Base-by-base conservation (phyloP, 495 filamentous ascomycete species). In the Hypoxylon fragiforme region DNA sequence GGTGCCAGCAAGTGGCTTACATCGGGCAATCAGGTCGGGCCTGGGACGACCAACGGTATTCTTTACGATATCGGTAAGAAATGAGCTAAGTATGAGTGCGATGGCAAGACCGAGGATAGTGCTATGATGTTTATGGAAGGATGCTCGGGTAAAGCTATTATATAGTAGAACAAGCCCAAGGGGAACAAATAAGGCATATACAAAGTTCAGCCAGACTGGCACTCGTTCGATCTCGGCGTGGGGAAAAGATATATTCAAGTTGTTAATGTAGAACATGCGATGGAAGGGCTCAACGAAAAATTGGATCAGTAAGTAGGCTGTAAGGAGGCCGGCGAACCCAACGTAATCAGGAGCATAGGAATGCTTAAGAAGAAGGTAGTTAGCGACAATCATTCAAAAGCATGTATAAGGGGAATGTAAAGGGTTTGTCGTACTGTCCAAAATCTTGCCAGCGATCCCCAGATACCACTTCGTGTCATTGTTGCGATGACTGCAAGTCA, bases 41-140 rank as follows among this genome's bases (percentile, higher is more conserved):
- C 94, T 83, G 14, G 95, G 92, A 13, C 95, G 79, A 13, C 94
- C 94, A 32, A 95, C 89, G 0, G 85, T 80, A 66, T 97, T 97
- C 65, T 99, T 99, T 51, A 97, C 77, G 0, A 92, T 73, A 61
- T 97, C 95, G 44, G 95, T 97, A 7, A 97, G 74, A 67, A 96
- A 85, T 1, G 81, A 78, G 1, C 90, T 86, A 14, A 97, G 77
- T 68, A 90, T 79, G 14, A 97, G 66, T 41, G 87, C 81, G 49
- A 91, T 88, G 13, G 85, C 70, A 26, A 97, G 80, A 3, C 90
- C 89, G 3, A 99, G 82, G 21, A 94, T 64, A 0, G 90, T 87
- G 54, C 92, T 90, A 64, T 97, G 95, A 24, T 86, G 78, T 65
- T 95, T 94, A 72, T 97, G 91, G 13, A 78, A 64, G 14, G 79